Evolutionary conservation across 108 stramenopile genomes (phyloP), one percentile per base, ranked within the genome.

Genomic region (Cylindrotheca fusiformis): DNA sequence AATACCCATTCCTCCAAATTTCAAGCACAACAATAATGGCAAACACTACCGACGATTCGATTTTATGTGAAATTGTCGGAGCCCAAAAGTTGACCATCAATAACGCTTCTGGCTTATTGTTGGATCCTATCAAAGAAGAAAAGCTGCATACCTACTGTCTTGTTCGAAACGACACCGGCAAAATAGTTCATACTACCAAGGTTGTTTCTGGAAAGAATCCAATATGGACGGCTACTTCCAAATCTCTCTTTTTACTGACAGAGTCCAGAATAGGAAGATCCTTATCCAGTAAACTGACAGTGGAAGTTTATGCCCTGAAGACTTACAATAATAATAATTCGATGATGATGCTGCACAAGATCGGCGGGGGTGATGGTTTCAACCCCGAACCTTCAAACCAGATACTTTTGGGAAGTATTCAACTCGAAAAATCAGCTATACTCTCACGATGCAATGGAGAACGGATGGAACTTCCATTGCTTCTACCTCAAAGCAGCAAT

Each of bases 211-310:
- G 76, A 26, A 46, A 50, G 31, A 59, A 89, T 74, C 87, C 87
- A 1, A 80, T 85, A 21, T 89, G 84, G 83, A 86, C 85, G 0
- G 33, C 76, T 6, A 45, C 60, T 22, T 81, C 80, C 10, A 59
- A 57, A 52, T 81, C 79, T 22, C 49, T 86, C 14, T 84, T 89
- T 51, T 46, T 86, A 24, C 57, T 79, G 54, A 46, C 69, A 69
- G 54, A 67, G 24, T 62, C 67, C 28, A 69, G 59, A 47, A 23
- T 8, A 58, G 46, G 56, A 22, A 60, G 32, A 28, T 26, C 71
- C 2, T 24, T 74, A 26, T 23, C 63, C 2, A 58, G 27, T 24
- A 47, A 31, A 26, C 32, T 78, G 3, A 25, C 12, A 44, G 47
- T 45, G 29, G 52, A 41, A 41, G 36, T 41, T 14, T 41, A 41